These are phyloP conservation scores for Penicillium salamii DNA, from an alignment of 495 filamentous ascomycete species.

Conservation along the genomic window DNA sequence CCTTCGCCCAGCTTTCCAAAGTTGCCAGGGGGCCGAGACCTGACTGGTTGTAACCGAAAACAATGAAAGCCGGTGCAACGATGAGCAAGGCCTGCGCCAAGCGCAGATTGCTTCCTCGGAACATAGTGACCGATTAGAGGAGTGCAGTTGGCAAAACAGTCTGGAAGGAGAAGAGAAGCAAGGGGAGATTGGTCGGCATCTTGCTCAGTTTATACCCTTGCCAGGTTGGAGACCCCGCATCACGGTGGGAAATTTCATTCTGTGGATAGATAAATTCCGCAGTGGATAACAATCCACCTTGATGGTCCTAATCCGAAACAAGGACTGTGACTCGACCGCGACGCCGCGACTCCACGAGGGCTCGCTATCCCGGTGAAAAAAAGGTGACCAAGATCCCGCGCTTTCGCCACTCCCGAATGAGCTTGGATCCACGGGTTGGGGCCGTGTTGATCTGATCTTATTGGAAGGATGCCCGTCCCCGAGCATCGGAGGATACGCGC, in stretches of 20 bases:
- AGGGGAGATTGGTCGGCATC: neutral
- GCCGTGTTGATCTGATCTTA: neutral
- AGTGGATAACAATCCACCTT: neutral
- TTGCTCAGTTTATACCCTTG: constrained; percentile 1
- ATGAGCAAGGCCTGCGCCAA: constrained; percentile 27
- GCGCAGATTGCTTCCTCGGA: constrained; percentile 15
- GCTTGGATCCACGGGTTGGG: neutral
- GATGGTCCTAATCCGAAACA: neutral
- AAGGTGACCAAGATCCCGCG: neutral
- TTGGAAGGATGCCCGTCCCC: neutral
- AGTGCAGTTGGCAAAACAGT: neutral
- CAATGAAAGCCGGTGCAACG: constrained; percentile 35
- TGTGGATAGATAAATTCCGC: constrained; percentile 1
- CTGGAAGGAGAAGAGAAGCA: neutral
- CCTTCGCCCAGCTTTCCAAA: constrained; percentile 25
- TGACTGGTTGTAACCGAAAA: constrained; percentile 35
- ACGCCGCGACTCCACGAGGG: constrained; percentile 8
- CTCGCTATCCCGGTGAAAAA: neutral
- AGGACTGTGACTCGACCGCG: constrained; percentile 4
- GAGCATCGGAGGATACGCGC: neutral
- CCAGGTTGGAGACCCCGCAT: constrained; percentile 12
- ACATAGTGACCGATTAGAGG: constrained; percentile 1
- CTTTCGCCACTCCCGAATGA: constrained; percentile 6
- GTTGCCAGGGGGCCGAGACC: constrained; percentile 26
- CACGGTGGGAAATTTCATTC: neutral